Percentiles rank a stretch among this genome's conserved stretches.
Evolutionary conservation across 164 flowering plant species (phyloP).

Genomic region (Nymphaea thermarum): DNA sequence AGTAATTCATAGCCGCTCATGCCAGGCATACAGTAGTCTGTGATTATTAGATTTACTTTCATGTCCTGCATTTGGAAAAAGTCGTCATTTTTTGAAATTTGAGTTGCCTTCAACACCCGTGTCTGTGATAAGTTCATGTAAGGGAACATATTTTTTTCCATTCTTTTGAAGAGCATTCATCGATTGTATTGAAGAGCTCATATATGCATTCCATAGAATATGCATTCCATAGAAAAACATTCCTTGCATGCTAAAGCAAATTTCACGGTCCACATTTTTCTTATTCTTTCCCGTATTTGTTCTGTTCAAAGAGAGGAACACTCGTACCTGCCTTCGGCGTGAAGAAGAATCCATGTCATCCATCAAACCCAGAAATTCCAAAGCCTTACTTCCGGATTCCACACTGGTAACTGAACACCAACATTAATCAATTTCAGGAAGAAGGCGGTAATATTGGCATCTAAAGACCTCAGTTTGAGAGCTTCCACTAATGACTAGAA

Average conservation of each 20-base stretch:
- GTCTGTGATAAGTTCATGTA: too few relatives aligned
- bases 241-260: neutral
- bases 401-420: slow-evolving; percentile 24
- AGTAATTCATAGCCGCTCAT: slow-evolving; percentile 33
- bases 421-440: neutral
- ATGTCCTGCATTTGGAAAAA: slow-evolving; percentile 13
- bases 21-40: slow-evolving; percentile 36
- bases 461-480: too few relatives aligned
- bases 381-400: slow-evolving; percentile 35
- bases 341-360: slow-evolving; percentile 10
- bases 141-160: too few relatives aligned
- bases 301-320: neutral
- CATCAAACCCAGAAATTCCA: slow-evolving; percentile 26
- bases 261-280: neutral
- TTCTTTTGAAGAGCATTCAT: too few relatives aligned
- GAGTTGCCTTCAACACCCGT: too few relatives aligned
- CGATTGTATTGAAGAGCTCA: neutral
- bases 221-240: neutral
- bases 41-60: slow-evolving; percentile 24
- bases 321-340: slow-evolving; percentile 15
- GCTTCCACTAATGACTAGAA: too few relatives aligned
- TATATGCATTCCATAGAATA: neutral
- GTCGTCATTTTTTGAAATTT: too few relatives aligned
- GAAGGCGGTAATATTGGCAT: neutral
- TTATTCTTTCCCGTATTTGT: neutral